Conservation (phyloP, 1,139 yeast species). For the Sugiyamaella grinbergsii region DNA sequence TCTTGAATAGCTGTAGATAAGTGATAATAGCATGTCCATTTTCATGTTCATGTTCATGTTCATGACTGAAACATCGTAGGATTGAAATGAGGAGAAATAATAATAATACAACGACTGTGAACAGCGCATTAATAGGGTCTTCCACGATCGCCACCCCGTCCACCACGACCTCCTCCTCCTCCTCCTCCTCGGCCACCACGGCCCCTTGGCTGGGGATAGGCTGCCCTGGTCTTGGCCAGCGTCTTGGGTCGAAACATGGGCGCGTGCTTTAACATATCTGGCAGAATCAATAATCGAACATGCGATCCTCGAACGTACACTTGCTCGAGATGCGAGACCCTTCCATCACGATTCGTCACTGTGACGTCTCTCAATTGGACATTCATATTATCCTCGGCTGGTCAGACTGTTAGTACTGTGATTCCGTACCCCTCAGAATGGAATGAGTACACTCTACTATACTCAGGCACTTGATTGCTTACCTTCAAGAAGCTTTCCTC, state of each 20-base stretch:
- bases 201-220: constrained; percentile 29
- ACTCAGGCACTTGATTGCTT: no score
- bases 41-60: no score
- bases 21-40: no score
- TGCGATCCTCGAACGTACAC: constrained; percentile 92
- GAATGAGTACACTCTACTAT: no score
- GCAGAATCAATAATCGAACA: constrained; percentile 79
- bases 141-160: constrained; percentile 17
- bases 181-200: constrained; percentile 32
- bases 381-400: constrained; percentile 86
- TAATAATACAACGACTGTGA: background rate
- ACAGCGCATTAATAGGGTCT: constrained; percentile 3
- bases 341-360: constrained; percentile 75
- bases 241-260: constrained; percentile 68
- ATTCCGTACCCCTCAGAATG: no score
- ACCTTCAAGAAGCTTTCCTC: constrained; percentile 82
- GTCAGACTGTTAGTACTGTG: constrained; percentile 15
- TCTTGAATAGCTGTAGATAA: background rate
- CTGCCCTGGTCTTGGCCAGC: constrained; percentile 37
- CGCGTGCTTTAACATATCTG: constrained; percentile 79
- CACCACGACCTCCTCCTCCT: constrained; percentile 26
- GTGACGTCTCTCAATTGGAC: constrained; percentile 82
- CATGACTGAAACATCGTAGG: background rate
- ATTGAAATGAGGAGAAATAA: background rate
- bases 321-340: constrained; percentile 74